Evolutionary conservation across 108 stramenopile genomes (phyloP).

Genomic region (Fistulifera solaris): DNA sequence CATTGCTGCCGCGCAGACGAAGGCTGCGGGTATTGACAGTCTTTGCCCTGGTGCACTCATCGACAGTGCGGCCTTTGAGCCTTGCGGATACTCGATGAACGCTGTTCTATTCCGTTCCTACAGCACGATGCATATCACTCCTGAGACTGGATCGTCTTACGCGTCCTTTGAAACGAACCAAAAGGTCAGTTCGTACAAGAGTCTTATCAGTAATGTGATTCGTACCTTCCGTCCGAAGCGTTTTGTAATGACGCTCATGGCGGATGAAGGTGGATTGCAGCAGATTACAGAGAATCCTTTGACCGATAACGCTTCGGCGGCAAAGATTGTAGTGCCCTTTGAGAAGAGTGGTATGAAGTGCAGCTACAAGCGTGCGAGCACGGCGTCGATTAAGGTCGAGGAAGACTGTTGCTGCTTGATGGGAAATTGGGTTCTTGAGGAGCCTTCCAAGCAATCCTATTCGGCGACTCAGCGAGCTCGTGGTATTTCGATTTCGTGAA

Average conservation of each 20-base stretch:
- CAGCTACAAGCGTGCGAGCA: constrained; percentile 65
- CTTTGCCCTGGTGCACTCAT: constrained; percentile 93
- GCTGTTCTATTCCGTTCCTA: constrained; percentile 95
- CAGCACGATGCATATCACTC: constrained; percentile 99
- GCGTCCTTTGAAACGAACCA: constrained; percentile 99
- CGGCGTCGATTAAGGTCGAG: constrained; percentile 81
- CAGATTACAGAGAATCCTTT: constrained; percentile 80
- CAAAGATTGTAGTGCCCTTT: constrained; percentile 54
- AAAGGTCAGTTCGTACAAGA: constrained; percentile 73
- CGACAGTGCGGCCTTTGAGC: constrained; percentile 93
- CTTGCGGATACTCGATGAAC: constrained; percentile 98
- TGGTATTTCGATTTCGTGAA: too few relatives aligned
- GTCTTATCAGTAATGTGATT: constrained; percentile 92
- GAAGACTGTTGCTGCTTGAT: constrained; percentile 86
- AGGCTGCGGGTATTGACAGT: constrained; percentile 71
- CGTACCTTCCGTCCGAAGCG: constrained; percentile 92
- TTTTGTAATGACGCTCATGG: constrained; percentile 98
- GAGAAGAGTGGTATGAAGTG: constrained; percentile 18
- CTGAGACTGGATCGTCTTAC: constrained; percentile 92
- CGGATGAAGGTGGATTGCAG: constrained; percentile 90
- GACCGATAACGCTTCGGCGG: constrained; percentile 26
- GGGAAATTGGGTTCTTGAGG: constrained; percentile 80
- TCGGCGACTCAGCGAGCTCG: too few relatives aligned
- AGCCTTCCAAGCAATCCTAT: too few relatives aligned
- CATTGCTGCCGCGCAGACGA: constrained; percentile 70